Evolutionary conservation across 768 basidiomycete genomes (phyloP).

Genomic region (Suillus alpinus): DNA sequence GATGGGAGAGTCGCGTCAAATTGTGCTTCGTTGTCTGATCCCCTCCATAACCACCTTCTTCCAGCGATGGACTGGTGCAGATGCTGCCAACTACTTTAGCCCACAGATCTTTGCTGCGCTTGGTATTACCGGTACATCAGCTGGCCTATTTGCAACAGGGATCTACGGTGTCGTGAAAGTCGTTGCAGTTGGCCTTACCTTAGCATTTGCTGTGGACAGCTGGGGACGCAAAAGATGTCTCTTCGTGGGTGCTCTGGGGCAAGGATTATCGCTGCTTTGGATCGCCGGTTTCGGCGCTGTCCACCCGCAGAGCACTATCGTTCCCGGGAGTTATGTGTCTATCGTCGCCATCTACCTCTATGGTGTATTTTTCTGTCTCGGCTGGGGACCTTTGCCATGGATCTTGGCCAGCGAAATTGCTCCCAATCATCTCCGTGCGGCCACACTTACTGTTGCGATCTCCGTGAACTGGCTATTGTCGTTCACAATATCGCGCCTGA

Average conservation of each 20-base stretch:
- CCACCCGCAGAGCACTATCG: conserved; percentile 28
- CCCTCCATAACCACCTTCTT: conserved; percentile 47
- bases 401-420: conserved; percentile 32
- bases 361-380: conserved; percentile 44
- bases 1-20: conserved; percentile 44
- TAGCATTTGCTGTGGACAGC: conserved; percentile 46
- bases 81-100: conserved; percentile 55
- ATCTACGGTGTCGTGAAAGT: conserved; percentile 39
- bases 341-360: conserved; percentile 47
- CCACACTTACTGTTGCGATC: conserved; percentile 35
- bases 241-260: conserved; percentile 47
- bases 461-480: conserved; percentile 47
- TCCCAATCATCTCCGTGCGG: conserved; percentile 42
- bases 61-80: conserved; percentile 51
- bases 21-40: conserved; percentile 43
- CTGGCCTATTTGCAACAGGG: conserved; percentile 51
- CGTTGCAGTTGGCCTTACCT: conserved; percentile 37
- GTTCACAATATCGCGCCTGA: conserved; percentile 45
- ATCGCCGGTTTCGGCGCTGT: conserved; percentile 40
- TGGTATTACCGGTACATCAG: conserved; percentile 41
- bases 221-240: conserved; percentile 49
- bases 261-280: conserved; percentile 46
- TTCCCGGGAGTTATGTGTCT: conserved; percentile 41
- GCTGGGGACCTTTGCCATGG: conserved; percentile 37
- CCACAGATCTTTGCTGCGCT: conserved; percentile 49